Percentiles rank a stretch among this genome's conserved stretches.
phyloP scores from a whole-genome alignment of 441 rosid species.

The Manihot esculenta region DNA sequence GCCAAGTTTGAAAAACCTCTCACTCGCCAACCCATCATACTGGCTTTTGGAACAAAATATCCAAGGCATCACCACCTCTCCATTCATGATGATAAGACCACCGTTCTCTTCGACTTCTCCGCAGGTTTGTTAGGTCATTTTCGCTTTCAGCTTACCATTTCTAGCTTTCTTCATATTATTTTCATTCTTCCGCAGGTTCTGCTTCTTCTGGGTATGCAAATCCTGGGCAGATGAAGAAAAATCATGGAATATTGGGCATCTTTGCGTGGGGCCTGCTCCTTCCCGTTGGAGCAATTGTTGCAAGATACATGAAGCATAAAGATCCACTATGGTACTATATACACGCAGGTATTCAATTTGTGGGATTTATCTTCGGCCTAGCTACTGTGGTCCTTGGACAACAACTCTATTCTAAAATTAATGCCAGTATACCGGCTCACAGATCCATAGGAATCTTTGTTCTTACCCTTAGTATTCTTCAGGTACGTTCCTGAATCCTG shows the following conservation, averaged over 20 bases:
- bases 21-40: conserved; percentile 54
- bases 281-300: conserved; percentile 71
- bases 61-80: conserved; percentile 56
- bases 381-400: conserved; percentile 65
- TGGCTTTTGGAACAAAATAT: conserved; percentile 63
- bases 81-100: conserved; percentile 68
- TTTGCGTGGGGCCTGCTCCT: conserved; percentile 80
- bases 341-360: conserved; percentile 62
- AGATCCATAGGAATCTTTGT: conserved; percentile 80
- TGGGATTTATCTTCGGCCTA: conserved; percentile 70
- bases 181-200: conserved; percentile 36
- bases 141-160: not conserved
- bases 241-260: conserved; percentile 70
- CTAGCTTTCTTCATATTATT: not conserved
- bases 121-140: conserved; percentile 42
- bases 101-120: conserved; percentile 67
- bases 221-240: conserved; percentile 48
- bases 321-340: conserved; percentile 89
- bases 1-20: conserved; percentile 52
- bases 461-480: conserved; percentile 69
- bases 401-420: conserved; percentile 53
- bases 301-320: conserved; percentile 78
- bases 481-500: conserved; percentile 42
- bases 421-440: conserved; percentile 60
- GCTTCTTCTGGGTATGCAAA: conserved; percentile 30